Conservation (phyloP, 2,329 filamentous ascomycete genomes). For the Diplodia seriata region DNA sequence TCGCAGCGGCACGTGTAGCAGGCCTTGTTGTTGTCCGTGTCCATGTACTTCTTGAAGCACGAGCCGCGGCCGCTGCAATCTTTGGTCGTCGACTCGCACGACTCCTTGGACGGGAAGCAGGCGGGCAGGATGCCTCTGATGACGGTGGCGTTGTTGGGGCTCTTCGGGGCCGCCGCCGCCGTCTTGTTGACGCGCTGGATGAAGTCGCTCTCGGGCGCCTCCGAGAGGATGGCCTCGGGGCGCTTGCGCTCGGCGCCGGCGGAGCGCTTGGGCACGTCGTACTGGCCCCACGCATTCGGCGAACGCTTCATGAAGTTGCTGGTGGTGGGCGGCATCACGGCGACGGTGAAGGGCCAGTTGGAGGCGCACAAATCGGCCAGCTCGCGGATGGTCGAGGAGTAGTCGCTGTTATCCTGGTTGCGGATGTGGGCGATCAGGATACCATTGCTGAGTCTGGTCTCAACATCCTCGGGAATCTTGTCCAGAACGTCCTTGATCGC, state of each 20-base stretch:
- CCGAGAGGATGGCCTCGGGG: slow-evolving; percentile 28
- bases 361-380: slow-evolving; percentile 30
- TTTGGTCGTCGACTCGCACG: slow-evolving; percentile 73
- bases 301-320: slow-evolving; percentile 43
- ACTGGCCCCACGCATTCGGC: slow-evolving; percentile 46
- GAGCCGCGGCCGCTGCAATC: slow-evolving; percentile 83
- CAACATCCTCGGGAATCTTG: slow-evolving; percentile 18
- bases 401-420: slow-evolving; percentile 21
- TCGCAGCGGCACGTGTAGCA: slow-evolving; percentile 85
- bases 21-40: slow-evolving; percentile 52
- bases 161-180: slow-evolving; percentile 38
- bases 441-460: slow-evolving; percentile 19
- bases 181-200: slow-evolving; percentile 38
- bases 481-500: slow-evolving; percentile 13
- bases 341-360: slow-evolving; percentile 43
- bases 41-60: slow-evolving; percentile 72
- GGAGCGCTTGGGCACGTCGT: slow-evolving; percentile 35
- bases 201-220: slow-evolving; percentile 20
- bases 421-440: slow-evolving; percentile 28
- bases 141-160: slow-evolving; percentile 39
- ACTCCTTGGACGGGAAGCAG: slow-evolving; percentile 75
- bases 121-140: slow-evolving; percentile 65
- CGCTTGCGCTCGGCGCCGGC: slow-evolving; percentile 15
- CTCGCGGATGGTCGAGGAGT: slow-evolving; percentile 25
- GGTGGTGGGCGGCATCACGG: slow-evolving; percentile 47